Percentiles rank a stretch among this genome's conserved stretches.
Evolutionary conservation across 176 grass and related monocot genomes (phyloP).

Genomic region (Triticum monococcum): DNA sequence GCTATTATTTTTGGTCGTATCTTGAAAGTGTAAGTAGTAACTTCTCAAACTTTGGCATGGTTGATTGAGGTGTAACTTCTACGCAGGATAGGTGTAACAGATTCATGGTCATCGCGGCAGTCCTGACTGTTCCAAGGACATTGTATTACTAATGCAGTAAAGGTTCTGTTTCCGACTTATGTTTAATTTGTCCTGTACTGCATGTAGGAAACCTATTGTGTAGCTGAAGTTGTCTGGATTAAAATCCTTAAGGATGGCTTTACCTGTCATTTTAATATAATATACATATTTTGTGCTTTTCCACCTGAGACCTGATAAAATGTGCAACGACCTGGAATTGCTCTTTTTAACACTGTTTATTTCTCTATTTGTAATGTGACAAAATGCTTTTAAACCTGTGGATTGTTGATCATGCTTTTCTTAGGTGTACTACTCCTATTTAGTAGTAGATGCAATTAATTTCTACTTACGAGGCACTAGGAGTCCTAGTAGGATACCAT

Average conservation of each 20-base stretch:
- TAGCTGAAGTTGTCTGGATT: slow-evolving; percentile 15
- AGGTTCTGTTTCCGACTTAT: slow-evolving; percentile 6
- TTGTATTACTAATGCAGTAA: not conserved
- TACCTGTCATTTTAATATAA: not conserved
- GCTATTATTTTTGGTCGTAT: not conserved
- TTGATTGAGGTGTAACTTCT: slow-evolving; percentile 31
- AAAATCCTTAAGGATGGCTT: not conserved
- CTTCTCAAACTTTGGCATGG: not conserved
- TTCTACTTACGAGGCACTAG: not conserved
- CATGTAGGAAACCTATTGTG: not conserved
- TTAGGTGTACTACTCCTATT: not conserved
- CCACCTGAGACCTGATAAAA: not conserved
- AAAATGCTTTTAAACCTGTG: not conserved
- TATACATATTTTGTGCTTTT: not conserved
- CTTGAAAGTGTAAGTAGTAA: not conserved
- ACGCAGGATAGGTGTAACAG: not conserved
- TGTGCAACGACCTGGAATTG: not conserved
- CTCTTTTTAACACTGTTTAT: not conserved
- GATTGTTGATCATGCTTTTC: slow-evolving; percentile 12
- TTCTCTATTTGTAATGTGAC: not conserved
- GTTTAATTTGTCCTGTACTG: slow-evolving; percentile 15
- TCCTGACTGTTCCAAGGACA: not conserved
- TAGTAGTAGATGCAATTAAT: not conserved
- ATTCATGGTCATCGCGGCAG: not conserved
- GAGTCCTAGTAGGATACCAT: not conserved